Evolutionary conservation across 164 flowering plant species (phyloP), one percentile per base, ranked within the genome.

Genomic region (Platanus orientalis): DNA sequence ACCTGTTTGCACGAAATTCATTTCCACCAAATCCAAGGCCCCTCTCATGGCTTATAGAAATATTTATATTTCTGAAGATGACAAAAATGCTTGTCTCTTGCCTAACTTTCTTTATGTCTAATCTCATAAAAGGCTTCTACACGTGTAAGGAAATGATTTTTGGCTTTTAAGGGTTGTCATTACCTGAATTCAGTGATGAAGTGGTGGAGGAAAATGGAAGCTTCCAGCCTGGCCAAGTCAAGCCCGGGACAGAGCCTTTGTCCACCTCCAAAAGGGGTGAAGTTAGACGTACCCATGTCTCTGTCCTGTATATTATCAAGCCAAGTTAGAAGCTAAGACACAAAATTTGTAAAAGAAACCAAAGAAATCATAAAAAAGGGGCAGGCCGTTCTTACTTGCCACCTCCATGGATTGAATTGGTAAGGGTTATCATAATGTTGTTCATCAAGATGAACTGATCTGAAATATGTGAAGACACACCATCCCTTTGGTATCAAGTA

Each of bases 221-320:
- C 81, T 77, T 94, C 99, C 39, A 94, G 78, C 76, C 96, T 86
- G 68, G 97, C 92, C 73, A 94, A 70, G 68, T 94, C 99, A 69
- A 86, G 75, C 0, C 97, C 99, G 44, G 99, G 99, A 62, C 99
- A 91, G 32, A 94, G 76, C 71, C 99, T 86, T 63, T 82, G 95
- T 17, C 99, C 99, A 45, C 99, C 99, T 30, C 99, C 99, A 74
- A 94, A 94, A 30, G 99, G 97, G 29, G 90, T 88, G 76, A 92
- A 92, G 68, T 74, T 82, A 60, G 76, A 48, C 59, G 57, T 76
- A 64, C 79, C 79, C 54, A 66, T 68, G 61, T 89, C 91, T 73
- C 74, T 86, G 34, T 80, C 82, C 94, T 89, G 83, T 64, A 21
- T 21, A n/a, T 21, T 36, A 21, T 50, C 40, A 55, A 27, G 12